phyloP scores from a whole-genome alignment of 805 yeast species.

The Kregervanrija delftensis region DNA sequence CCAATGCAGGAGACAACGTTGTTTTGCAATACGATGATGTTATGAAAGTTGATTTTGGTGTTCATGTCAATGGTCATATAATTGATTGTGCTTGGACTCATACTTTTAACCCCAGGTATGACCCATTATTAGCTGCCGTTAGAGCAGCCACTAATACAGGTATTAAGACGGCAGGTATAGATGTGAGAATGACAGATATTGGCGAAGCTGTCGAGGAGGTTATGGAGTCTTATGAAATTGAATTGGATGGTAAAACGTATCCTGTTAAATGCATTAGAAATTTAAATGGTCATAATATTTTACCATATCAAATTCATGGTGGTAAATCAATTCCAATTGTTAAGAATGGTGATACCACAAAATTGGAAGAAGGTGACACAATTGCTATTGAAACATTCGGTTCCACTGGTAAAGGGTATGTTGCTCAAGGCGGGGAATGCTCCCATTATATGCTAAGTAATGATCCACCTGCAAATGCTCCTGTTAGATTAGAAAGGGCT shows the following conservation, averaged over 20 bases:
- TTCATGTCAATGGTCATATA: conserved; percentile 90
- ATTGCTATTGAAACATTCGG: conserved; percentile 99
- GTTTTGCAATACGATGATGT: conserved; percentile 82
- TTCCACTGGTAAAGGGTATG: conserved; percentile 91
- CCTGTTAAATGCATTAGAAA: conserved; percentile 88
- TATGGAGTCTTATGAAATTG: conserved; percentile 95
- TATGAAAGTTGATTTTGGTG: conserved; percentile 95
- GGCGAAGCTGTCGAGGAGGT: conserved; percentile 96
- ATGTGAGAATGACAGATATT: conserved; percentile 88
- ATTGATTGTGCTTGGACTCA: conserved; percentile 94
- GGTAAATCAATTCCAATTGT: conserved; percentile 97
- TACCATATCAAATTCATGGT: conserved; percentile 78
- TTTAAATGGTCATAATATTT: conserved; percentile 90
- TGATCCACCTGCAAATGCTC: conserved; percentile 42
- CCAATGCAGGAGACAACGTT: conserved; percentile 88
- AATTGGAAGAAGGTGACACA: conserved; percentile 98
- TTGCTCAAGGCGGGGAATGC: conserved; percentile 80
- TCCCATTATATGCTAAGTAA: conserved; percentile 79
- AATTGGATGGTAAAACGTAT: conserved; percentile 74
- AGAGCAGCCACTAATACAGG: conserved; percentile 93
- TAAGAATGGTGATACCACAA: conserved; percentile 85
- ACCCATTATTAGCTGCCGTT: conserved; percentile 75
- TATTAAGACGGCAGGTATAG: conserved; percentile 87
- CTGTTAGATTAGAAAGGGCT: conserved; percentile 59
- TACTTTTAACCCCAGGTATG: conserved; percentile 80